Evolutionary conservation across 345 rosid genomes (phyloP), one percentile per base, ranked within the genome.

Genomic region (Pistacia vera): DNA sequence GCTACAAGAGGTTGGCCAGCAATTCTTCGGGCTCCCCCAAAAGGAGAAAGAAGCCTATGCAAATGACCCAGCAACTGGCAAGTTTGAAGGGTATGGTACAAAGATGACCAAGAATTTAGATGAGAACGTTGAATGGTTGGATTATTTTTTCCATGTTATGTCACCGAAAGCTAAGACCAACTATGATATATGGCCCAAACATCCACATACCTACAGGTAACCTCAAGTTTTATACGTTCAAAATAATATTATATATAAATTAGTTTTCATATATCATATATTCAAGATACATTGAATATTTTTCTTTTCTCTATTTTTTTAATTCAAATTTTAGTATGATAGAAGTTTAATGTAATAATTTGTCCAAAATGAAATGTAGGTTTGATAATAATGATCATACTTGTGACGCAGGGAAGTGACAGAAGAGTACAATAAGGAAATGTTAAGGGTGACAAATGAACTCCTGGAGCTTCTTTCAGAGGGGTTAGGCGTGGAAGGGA

Each of bases 71-170:
- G 41, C 79, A 1, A 82, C 12, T 5, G 88, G 87, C 9, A 82
- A 49, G 22, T 75, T 83, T 61, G 88, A 85, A 82, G 90, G 89
- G 7, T 86, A 88, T 65, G 90, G 92, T 12, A 86, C 86, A 0
- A 88, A 85, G 72, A 83, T 86, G 90, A 82, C 86, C 4, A 83
- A 85, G 71, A 86, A 83, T 55, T 67, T 18, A 38, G 86, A 84
- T 2, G 75, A 84, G 66, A 86, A 86, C 71, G 61, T 79, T 7
- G 89, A 83, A 77, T 88, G 88, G 90, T 11, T 83, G 51, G 92
- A 88, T 28, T 85, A 88, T 66, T 80, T 80, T 68, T 88, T 86
- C 56, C 92, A 88, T 70, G 17, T 78, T 5, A 70, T 79, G 72
- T 66, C 84, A 2, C 92, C 90, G 20, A 64, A 75, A 13, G 55